Percentiles rank a stretch among this genome's conserved stretches.
phyloP scores from a whole-genome alignment of 768 basidiomycete genomes.

The Suillus subaureus region DNA sequence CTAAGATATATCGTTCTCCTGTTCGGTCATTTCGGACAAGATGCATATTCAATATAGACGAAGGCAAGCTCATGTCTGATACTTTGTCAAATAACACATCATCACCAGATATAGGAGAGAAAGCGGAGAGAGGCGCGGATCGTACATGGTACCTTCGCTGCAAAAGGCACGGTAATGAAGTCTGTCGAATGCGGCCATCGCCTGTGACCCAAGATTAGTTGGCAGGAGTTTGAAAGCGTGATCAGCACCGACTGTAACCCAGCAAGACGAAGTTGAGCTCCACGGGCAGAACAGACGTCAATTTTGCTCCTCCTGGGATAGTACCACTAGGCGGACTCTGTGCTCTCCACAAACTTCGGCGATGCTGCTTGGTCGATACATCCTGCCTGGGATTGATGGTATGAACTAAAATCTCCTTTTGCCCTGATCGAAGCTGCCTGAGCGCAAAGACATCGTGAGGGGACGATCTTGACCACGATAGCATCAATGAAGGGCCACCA shows the following conservation, averaged over 20 bases:
- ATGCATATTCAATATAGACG: slow-evolving; percentile 47
- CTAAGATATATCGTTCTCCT: slow-evolving; percentile 64
- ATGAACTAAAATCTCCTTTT: slow-evolving; percentile 4
- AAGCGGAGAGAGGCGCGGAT: neutral
- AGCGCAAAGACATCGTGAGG: slow-evolving; percentile 1
- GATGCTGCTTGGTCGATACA: neutral
- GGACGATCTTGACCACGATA: slow-evolving; percentile 5
- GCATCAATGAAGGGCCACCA: slow-evolving; percentile 1
- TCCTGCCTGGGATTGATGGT: neutral
- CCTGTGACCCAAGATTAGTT: slow-evolving; percentile 33
- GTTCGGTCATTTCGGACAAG: slow-evolving; percentile 59
- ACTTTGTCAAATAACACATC: slow-evolving; percentile 32
- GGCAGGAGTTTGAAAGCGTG: neutral
- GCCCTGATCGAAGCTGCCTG: slow-evolving; percentile 2
- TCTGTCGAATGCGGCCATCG: slow-evolving; percentile 53
- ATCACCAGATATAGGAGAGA: slow-evolving; percentile 9
- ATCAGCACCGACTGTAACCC: slow-evolving; percentile 57
- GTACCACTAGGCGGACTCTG: neutral
- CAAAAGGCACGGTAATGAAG: slow-evolving; percentile 40
- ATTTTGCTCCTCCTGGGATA: slow-evolving; percentile 15
- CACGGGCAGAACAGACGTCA: slow-evolving; percentile 54
- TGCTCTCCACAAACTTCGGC: slow-evolving; percentile 1
- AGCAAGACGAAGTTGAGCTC: slow-evolving; percentile 59
- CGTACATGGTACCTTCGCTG: slow-evolving; percentile 3
- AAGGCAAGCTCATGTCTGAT: slow-evolving; percentile 53